Base-by-base conservation (phyloP, 345 rosid genomes). In the Orychophragmus violaceus region DNA sequence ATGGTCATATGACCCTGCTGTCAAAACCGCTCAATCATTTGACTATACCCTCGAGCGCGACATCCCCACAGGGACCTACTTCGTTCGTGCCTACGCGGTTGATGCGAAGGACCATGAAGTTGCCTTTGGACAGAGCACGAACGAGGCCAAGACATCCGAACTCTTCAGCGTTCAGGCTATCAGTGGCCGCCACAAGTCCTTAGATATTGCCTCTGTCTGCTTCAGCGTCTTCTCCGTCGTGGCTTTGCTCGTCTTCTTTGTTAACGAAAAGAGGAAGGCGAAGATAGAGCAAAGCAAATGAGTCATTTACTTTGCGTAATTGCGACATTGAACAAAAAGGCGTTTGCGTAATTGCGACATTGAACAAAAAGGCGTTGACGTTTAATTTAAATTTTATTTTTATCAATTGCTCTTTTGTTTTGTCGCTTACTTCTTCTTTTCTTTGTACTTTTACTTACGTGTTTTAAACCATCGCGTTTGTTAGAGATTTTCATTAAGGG, bases 61-160 rank as follows among this genome's bases (percentile, higher is more conserved):
- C 41, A 69, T 71, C 36, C 81, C 81, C 16, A 64, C 72, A 1
- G 83, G 66, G n/a, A 32, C 67, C 12, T 71, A 74, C 75, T 77
- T 74, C 9, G 70, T 80, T 13, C 75, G 75, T 27, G 72, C 59
- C 16, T 74, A 77, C 50, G 81, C 75, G 1, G 18, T 53, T 27
- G 55, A 74, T 69, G 64, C 27, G 0, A 11, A 19, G 0, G 68
- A 16, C 11, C 62, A 52, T 41, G 72, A 74, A 64, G 64, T 71
- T 41, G 79, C 60, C 21, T 71, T 11, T 59, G 81, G 83, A 46
- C 81, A 77, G 13, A 74, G 64, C 66, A 74, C 70, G 5, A 17
- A 77, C 32, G 70, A 13, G 1, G 17, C 28, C 6, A 74, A 77
- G 54, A 22, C 3, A 3, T 5, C 3, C 5, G 59, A 49, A 51